Evolutionary conservation across 1,139 yeast species (phyloP).

Genomic region (Geotrichum klebahnii): DNA sequence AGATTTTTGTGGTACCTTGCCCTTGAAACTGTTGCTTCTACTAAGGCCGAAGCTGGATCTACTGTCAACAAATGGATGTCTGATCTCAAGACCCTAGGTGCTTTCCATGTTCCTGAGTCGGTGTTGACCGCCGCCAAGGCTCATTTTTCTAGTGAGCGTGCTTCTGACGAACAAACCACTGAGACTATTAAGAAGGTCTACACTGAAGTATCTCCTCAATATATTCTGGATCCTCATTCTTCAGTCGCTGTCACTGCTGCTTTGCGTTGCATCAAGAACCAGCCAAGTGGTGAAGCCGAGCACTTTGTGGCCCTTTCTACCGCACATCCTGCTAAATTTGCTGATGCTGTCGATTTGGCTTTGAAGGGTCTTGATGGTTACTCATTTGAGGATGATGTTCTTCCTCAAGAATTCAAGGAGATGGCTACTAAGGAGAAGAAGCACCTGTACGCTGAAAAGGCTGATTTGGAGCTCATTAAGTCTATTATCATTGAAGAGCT

Average conservation of each 20-base stretch:
- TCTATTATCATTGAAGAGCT: slow-evolving; percentile 67
- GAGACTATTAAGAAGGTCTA: slow-evolving; percentile 71
- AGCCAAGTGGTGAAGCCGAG: slow-evolving; percentile 41
- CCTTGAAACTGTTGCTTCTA: slow-evolving; percentile 57
- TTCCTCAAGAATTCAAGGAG: slow-evolving; percentile 80
- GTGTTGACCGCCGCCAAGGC: slow-evolving; percentile 63
- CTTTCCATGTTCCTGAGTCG: slow-evolving; percentile 63
- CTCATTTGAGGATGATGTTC: slow-evolving; percentile 79
- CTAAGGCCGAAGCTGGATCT: slow-evolving; percentile 70
- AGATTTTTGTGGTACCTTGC: slow-evolving; percentile 92
- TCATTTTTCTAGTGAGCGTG: slow-evolving; percentile 75
- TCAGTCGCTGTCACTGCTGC: slow-evolving; percentile 89
- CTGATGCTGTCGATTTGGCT: slow-evolving; percentile 89
- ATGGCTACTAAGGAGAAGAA: slow-evolving; percentile 70
- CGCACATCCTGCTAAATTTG: slow-evolving; percentile 97
- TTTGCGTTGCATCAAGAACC: slow-evolving; percentile 54
- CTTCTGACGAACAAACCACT: slow-evolving; percentile 70
- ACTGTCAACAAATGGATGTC: slow-evolving; percentile 72
- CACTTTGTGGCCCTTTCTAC: slow-evolving; percentile 81
- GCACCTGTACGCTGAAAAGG: slow-evolving; percentile 67
- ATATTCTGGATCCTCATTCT: slow-evolving; percentile 92
- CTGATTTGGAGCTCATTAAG: slow-evolving; percentile 71
- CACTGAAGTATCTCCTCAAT: slow-evolving; percentile 56
- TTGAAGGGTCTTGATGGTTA: slow-evolving; percentile 62
- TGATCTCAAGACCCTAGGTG: slow-evolving; percentile 68